A percentile compares a stretch with the other conserved stretches of the same genome.
These are phyloP conservation scores for Theileria annulata DNA, from an alignment of 169 alveolate genomes.

Conservation along the genomic window DNA sequence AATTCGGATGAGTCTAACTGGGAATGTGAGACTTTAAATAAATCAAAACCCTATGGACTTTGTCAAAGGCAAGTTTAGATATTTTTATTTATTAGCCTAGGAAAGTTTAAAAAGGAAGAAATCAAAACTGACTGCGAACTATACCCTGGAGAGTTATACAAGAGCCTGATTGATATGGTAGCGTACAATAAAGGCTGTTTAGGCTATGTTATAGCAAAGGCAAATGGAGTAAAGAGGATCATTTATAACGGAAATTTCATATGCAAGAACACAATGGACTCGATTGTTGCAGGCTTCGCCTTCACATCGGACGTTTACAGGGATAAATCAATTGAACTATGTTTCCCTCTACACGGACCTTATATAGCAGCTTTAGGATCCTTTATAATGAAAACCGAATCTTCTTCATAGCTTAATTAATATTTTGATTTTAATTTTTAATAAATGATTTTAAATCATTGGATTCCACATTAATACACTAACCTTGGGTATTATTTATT, in stretches of 20 bases:
- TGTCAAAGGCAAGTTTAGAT: background rate
- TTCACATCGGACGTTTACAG: slow-evolving; percentile 18
- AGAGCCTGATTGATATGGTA: slow-evolving; percentile 41
- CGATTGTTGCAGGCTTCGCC: slow-evolving; percentile 25
- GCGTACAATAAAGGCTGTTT: slow-evolving; percentile 47
- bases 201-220: slow-evolving; percentile 45
- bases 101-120: slow-evolving; percentile 11
- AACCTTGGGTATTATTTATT: background rate
- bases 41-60: slow-evolving; percentile 11
- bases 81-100: slow-evolving; percentile 24
- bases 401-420: background rate
- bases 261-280: slow-evolving; percentile 38
- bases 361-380: slow-evolving; percentile 52
- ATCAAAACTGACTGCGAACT: background rate
- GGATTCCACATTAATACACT: background rate
- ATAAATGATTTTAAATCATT: too few relatives aligned
- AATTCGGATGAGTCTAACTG: background rate
- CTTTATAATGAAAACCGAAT: background rate
- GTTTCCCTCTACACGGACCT: slow-evolving; percentile 33
- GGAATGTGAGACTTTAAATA: background rate
- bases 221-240: slow-evolving; percentile 35
- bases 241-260: slow-evolving; percentile 43
- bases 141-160: background rate
- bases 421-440: background rate
- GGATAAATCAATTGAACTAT: slow-evolving; percentile 35